These are phyloP conservation scores for Erythrobasidium yunnanense DNA, from an alignment of 768 basidiomycete species.

Conservation along the genomic window DNA sequence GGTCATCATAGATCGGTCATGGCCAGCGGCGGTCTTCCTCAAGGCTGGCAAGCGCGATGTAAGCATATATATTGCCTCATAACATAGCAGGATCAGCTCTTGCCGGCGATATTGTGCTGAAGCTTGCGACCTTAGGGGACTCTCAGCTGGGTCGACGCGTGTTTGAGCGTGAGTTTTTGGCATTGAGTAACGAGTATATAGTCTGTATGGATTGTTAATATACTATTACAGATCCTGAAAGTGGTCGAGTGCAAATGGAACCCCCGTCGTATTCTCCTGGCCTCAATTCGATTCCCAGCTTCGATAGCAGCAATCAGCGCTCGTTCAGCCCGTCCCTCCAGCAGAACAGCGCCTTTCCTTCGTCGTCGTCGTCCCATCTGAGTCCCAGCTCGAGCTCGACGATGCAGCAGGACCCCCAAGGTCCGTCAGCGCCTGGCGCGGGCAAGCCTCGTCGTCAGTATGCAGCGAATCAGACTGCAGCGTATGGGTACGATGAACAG, in stretches of 20 bases:
- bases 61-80: neutral
- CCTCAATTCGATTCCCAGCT: neutral
- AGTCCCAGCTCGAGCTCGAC: neutral
- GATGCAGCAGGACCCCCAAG: too few species aligned
- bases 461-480: conserved; percentile 85
- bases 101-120: neutral
- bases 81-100: neutral
- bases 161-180: neutral
- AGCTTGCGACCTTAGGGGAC: neutral
- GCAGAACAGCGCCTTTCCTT: neutral
- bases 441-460: conserved; percentile 62
- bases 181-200: neutral
- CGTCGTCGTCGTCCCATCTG: neutral
- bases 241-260: conserved; percentile 83
- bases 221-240: neutral
- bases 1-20: neutral
- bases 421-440: conserved; percentile 46
- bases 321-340: conserved; percentile 34
- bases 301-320: too few species aligned
- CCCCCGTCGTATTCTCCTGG: conserved; percentile 47
- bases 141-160: neutral
- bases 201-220: neutral
- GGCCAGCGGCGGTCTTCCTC: neutral
- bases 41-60: neutral
- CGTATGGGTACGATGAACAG: conserved; percentile 53